Percentiles rank a stretch among this genome's conserved stretches.
Evolutionary conservation across 1,139 yeast species (phyloP).

Genomic region (Taphrina sp.): DNA sequence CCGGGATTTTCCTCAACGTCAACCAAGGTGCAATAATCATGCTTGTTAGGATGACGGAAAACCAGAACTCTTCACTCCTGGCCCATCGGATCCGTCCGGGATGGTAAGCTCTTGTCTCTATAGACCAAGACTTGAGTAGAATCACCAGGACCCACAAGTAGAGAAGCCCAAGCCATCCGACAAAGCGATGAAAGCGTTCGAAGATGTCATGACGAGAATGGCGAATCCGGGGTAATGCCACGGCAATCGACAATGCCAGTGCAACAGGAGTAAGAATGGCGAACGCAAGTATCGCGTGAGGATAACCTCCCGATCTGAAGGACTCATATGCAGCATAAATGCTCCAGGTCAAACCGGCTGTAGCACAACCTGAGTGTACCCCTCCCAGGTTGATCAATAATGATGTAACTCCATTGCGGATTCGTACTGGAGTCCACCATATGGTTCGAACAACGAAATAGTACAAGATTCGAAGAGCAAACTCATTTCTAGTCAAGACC

Average conservation of each 20-base stretch:
- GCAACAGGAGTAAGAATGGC: slow-evolving; percentile 24
- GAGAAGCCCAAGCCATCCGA: slow-evolving; percentile 27
- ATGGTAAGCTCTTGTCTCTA: not conserved
- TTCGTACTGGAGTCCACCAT: slow-evolving; percentile 26
- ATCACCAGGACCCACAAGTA: slow-evolving; percentile 27
- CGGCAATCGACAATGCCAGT: slow-evolving; percentile 19
- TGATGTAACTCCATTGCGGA: slow-evolving; percentile 17
- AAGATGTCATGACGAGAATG: slow-evolving; percentile 23
- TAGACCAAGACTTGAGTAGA: slow-evolving; percentile 19
- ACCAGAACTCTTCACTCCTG: slow-evolving; percentile 22
- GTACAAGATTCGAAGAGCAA: slow-evolving; percentile 15
- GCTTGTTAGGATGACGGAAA: slow-evolving; percentile 7
- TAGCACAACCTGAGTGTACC: slow-evolving; percentile 26
- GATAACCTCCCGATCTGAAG: slow-evolving; percentile 5
- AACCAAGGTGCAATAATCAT: slow-evolving; percentile 30
- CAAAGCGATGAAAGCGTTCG: slow-evolving; percentile 23
- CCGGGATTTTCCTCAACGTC: slow-evolving; percentile 16
- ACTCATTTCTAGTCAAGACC: slow-evolving; percentile 18
- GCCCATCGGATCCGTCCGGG: slow-evolving; percentile 1
- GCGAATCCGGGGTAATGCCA: slow-evolving; percentile 23
- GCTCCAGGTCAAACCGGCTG: slow-evolving; percentile 26
- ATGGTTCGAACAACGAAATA: slow-evolving; percentile 20
- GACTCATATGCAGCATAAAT: slow-evolving; percentile 23
- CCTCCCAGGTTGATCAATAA: slow-evolving; percentile 28
- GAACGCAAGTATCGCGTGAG: slow-evolving; percentile 16